Evolutionary conservation across 2,329 filamentous ascomycete genomes (phyloP).

Genomic region (Monascus ruber): DNA sequence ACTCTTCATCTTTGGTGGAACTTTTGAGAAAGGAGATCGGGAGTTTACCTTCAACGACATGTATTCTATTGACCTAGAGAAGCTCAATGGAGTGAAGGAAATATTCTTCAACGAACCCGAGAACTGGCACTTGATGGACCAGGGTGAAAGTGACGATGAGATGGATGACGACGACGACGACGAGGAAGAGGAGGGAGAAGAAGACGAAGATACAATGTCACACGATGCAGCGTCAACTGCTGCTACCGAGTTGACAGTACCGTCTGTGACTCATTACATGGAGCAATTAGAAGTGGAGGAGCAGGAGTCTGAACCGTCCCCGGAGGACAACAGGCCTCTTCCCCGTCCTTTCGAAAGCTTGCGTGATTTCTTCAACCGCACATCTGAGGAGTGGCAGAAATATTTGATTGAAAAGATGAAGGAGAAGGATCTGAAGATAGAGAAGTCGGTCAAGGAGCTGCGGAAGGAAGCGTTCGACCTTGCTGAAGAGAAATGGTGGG

Average conservation of each 20-base stretch:
- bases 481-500: conserved; percentile 98
- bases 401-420: conserved; percentile 64
- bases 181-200: conserved; percentile 27
- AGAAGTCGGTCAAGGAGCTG: conserved; percentile 75
- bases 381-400: conserved; percentile 83
- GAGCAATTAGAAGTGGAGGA: conserved; percentile 29
- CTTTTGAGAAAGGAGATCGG: conserved; percentile 85
- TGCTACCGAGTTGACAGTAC: conserved; percentile 25
- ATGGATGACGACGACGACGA: conserved; percentile 34
- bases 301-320: conserved; percentile 30
- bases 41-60: conserved; percentile 96
- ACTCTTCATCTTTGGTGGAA: conserved; percentile 89
- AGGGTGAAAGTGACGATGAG: conserved; percentile 49
- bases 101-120: conserved; percentile 75
- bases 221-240: conserved; percentile 25
- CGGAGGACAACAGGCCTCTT: conserved; percentile 67
- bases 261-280: conserved; percentile 25
- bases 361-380: conserved; percentile 83
- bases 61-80: conserved; percentile 86
- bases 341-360: conserved; percentile 75
- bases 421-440: conserved; percentile 46
- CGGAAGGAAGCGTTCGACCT: conserved; percentile 81
- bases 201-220: conserved; percentile 34
- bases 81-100: conserved; percentile 86
- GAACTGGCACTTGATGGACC: conserved; percentile 63